Evolutionary conservation across 805 yeast genomes (phyloP), one percentile per base, ranked within the genome.

Genomic region (Sugiyamaella lignohabitans): DNA sequence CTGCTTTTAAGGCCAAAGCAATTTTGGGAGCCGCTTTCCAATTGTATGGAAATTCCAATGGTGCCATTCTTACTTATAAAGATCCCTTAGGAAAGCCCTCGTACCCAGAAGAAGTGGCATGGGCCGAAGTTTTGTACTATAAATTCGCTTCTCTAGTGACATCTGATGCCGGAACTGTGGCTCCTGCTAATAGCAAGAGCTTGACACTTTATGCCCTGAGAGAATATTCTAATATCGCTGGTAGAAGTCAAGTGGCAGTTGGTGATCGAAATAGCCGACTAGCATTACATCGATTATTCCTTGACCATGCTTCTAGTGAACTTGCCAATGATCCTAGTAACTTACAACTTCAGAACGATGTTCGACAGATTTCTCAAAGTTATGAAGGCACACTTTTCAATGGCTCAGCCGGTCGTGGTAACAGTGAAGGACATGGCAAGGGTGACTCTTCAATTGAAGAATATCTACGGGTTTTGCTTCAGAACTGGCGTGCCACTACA

Each of bases 31-130:
- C 46, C 14, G 61, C 61, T n/a, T 35, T 51, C 2, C 46, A 39
- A 16, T 19, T 22, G 42, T 54, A 20, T 51, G 49, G 23, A 37
- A 43, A 32, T 35, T 8, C 21, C 14, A 27, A 27, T 27, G 14
- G 14, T 27, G 39, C 43, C 23, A 42, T 46, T 14, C 17, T 45
- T 19, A 24, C 37, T 21, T 30, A 40, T 43, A 17, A 43, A 41
- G 38, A 27, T 27, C 38, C 38, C 6, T 35, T 35, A 17, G 43
- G 38, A 22, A 18, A 42, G 19, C 57, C 68, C 4, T 37, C 58
- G 11, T 69, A 66, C 1, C 63, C 67, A 10, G 75, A 72, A 53
- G 60, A 57, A 2, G 63, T 69, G 65, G 65, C 67, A 47, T 71
- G 72, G 71, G 54, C 53, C 36, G 70, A 70, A 59, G 48, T 71